A percentile compares a stretch with the other conserved stretches of the same genome.
These are phyloP conservation scores for Suhomyces chickasaworum DNA, from an alignment of 1,139 yeast species.

Conservation along the genomic window DNA sequence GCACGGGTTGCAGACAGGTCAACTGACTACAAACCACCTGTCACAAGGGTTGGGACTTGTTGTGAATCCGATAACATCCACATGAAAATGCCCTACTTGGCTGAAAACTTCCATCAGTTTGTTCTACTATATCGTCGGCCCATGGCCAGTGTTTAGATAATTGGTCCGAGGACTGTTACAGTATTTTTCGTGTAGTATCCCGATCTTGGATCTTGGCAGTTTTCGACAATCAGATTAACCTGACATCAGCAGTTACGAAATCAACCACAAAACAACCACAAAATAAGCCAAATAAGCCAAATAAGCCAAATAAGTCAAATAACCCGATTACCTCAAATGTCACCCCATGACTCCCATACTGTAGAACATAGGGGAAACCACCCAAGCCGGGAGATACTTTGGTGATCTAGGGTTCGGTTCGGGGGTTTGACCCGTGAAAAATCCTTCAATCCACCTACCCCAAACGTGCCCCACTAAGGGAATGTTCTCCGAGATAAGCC, in stretches of 20 bases:
- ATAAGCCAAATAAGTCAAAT: too few relatives aligned
- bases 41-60: neutral
- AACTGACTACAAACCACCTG: neutral
- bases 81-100: neutral
- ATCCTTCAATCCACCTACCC: neutral
- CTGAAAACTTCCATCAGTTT: neutral
- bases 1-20: neutral
- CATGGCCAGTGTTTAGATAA: slow-evolving; percentile 1
- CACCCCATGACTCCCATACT: too few relatives aligned
- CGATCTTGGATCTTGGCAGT: neutral
- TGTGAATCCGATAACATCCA: neutral
- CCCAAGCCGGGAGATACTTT: too few relatives aligned
- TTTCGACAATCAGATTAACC: neutral
- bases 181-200: neutral
- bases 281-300: neutral
- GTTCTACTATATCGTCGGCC: neutral
- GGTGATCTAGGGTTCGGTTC: too few relatives aligned
- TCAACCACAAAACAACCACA: too few relatives aligned
- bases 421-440: neutral
- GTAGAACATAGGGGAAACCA: neutral
- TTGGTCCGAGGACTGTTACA: slow-evolving; percentile 1
- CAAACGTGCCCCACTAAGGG: neutral
- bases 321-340: too few relatives aligned
- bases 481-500: neutral
- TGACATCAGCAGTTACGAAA: neutral